These are phyloP conservation scores for Ophiostoma australiae DNA, from an alignment of 2,329 filamentous ascomycete genomes.

Conservation along the genomic window DNA sequence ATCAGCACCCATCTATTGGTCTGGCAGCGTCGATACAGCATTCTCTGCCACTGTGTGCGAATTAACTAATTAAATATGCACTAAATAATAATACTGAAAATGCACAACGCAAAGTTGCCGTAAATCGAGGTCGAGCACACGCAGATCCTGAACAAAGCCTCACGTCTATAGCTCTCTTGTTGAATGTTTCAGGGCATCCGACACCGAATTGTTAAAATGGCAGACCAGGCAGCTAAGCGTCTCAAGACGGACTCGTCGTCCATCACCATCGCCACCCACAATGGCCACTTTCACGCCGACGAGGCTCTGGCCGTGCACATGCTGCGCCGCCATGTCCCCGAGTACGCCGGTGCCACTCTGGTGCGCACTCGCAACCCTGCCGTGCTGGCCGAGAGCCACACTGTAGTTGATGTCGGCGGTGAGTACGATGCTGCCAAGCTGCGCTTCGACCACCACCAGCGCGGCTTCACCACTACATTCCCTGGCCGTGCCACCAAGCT, in stretches of 20 bases:
- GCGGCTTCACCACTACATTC: conserved; percentile 80
- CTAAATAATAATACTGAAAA: background rate
- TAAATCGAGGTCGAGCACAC: background rate
- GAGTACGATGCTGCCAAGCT: conserved; percentile 73
- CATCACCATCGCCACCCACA: conserved; percentile 85
- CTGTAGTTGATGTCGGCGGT: conserved; percentile 95
- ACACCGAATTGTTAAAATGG: conserved; percentile 48
- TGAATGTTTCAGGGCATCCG: conserved; percentile 37
- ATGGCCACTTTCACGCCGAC: conserved; percentile 97
- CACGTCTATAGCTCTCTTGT: background rate
- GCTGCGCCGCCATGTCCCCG: conserved; percentile 73
- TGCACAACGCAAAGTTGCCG: background rate
- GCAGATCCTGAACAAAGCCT: background rate
- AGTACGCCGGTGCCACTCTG: conserved; percentile 68
- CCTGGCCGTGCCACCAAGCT: conserved; percentile 81
- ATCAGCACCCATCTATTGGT: conserved; percentile 1
- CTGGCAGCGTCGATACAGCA: background rate
- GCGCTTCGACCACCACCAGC: conserved; percentile 97
- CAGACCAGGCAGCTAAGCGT: conserved; percentile 68
- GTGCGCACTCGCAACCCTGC: conserved; percentile 83
- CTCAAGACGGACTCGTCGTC: conserved; percentile 64
- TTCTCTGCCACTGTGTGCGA: background rate
- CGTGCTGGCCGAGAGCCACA: conserved; percentile 76
- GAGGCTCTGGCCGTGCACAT: conserved; percentile 96
- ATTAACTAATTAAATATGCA: background rate